Base-by-base conservation (phyloP, 2,329 filamentous ascomycete genomes). In the Trichoderma pleuroti region DNA sequence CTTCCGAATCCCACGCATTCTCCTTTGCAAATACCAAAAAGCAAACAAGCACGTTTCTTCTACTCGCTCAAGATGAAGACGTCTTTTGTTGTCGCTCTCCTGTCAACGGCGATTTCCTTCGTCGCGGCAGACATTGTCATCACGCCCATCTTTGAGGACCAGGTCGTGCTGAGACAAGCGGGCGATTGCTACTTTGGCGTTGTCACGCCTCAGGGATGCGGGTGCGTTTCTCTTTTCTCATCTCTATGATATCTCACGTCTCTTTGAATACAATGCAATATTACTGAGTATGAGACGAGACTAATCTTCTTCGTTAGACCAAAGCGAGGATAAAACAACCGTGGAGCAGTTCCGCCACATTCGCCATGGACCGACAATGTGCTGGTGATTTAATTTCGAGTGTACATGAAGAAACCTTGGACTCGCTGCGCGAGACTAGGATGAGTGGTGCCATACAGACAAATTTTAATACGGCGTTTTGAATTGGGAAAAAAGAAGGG, bases 161-260 rank as follows among this genome's bases (percentile, higher is more conserved):
- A 88, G 77, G 80, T 88, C 39, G 84, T 89, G n/a, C 75, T 80
- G 32, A 85, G 82, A 74, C 74, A 77, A 21, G 42, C 75, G 2
- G 84, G 82, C 32, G 87, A 89, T 76, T 89, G 87, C 76, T 86
- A 83, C 74, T 87, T 85, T 74, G 87, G 87, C 39, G 85, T 86
- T 21, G 82, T 84, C 6, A 89, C 87, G 36, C 86, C 87, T 5
- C 80, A 82, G 68, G 87, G 87, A 39, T 89, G 87, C 84, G 87
- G 81, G 87, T 89, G 76, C 74, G 86, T 82, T 36, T 18, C 32
- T 18, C 7, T 39, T 56, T 9, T 28, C 11, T 12, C 26, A 18
- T 8, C 3, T 18, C 11, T 6, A 2, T 36, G 26, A 7, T 0
- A 49, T 16, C 54, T 26, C 18, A n/a, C 11, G 5, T 12, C 5